Evolutionary conservation across 2,329 filamentous ascomycete genomes (phyloP).

Genomic region (Beauveria asiatica): DNA sequence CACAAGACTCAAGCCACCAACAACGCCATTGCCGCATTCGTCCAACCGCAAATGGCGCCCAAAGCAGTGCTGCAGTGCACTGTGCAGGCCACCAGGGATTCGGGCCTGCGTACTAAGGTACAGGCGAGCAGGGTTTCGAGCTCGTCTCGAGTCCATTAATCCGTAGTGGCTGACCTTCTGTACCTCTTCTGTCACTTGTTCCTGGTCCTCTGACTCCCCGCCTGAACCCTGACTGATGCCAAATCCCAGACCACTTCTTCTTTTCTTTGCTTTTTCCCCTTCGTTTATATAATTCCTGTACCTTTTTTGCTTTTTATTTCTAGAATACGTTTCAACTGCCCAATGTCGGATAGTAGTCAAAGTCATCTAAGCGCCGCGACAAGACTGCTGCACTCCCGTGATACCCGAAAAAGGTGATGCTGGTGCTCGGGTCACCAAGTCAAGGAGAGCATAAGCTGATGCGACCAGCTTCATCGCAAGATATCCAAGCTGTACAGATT

Average conservation of each 20-base stretch:
- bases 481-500: too few species aligned
- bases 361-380: too few species aligned
- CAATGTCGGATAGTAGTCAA: too few species aligned
- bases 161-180: not conserved
- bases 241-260: not conserved
- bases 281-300: too few species aligned
- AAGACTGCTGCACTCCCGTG: too few species aligned
- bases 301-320: too few species aligned
- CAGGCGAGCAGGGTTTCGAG: not conserved
- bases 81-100: not conserved
- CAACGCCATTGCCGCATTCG: slow-evolving; percentile 5
- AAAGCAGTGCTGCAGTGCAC: too few species aligned
- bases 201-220: not conserved
- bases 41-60: not conserved
- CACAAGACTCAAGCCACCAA: not conserved
- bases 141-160: too few species aligned
- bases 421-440: not conserved
- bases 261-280: not conserved
- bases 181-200: slow-evolving; percentile 9
- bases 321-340: too few species aligned
- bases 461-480: too few species aligned
- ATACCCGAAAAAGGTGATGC: not conserved
- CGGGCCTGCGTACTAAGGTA: not conserved
- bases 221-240: not conserved
- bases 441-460: not conserved